Evolutionary conservation across 164 flowering plant genomes (phyloP), one percentile per base, ranked within the genome.

Genomic region (Umbellularia californica): DNA sequence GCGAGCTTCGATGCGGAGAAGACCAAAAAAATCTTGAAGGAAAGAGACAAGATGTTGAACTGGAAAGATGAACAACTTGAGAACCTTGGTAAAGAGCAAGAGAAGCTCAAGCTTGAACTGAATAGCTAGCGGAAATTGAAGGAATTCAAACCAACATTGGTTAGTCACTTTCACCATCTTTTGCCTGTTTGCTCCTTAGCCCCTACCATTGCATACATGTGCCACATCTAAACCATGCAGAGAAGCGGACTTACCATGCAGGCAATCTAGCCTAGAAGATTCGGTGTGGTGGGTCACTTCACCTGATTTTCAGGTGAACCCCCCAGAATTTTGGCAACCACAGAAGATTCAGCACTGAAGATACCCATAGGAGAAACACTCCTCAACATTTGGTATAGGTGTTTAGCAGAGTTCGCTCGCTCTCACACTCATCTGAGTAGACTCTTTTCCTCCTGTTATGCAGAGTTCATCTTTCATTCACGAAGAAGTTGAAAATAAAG

Each of bases 61-160:
- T 76, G 73, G 73, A 95, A 88, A 74, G 93, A 89, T 35, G 89
- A 90, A 72, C 92, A 88, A 70, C 83, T 92, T 33, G 87, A 86
- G 70, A 77, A 52, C 52, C 76, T 79, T n/a, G 89, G 83, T 0
- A 75, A 74, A 70, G 87, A 89, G 82, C 93, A 92, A 50, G 92
- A 88, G 82, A 91, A 89, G 83, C 88, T 94, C 75, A 88, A 89
- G 80, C 27, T 74, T 65, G 97, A 95, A 82, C 77, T 95, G 76
- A 95, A 89, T 84, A 95, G 91, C 75, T 74, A 92, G 88, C 97
- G 91, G 91, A 95, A 92, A 67, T 41, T 88, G 80, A 92, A 93
- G 88, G 98, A 91, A 72, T 95, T 95, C 70, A 95, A 88, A 69
- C 98, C 97, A 79, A 88, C 85, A 58, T n/a, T 92, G 94, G 98